Evolutionary conservation across 208 protist species (phyloP).

Genomic region (Trypanosoma boissoni): DNA sequence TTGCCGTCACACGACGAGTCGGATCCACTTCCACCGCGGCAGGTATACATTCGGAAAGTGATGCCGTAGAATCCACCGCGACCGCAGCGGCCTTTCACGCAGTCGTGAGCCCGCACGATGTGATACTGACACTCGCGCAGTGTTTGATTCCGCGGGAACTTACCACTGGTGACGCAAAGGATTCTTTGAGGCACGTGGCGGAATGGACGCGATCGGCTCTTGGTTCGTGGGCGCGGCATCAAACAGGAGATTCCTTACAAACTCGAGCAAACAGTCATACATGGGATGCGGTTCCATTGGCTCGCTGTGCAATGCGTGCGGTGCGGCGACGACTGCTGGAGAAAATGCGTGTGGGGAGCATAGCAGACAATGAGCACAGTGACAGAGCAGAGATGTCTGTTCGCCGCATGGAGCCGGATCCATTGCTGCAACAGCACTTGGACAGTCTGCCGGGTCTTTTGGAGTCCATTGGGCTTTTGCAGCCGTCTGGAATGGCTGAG

Average conservation of each 20-base stretch:
- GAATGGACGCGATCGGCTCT: slow-evolving; percentile 24
- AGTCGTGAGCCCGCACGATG: slow-evolving; percentile 54
- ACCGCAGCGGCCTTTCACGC: slow-evolving; percentile 55
- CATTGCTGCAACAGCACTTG: slow-evolving; percentile 30
- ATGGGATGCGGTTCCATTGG: slow-evolving; percentile 49
- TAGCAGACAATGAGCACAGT: neutral
- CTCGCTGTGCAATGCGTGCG: slow-evolving; percentile 47
- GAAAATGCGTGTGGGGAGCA: slow-evolving; percentile 38
- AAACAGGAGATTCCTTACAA: neutral
- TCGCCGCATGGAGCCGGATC: slow-evolving; percentile 6
- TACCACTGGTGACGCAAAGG: slow-evolving; percentile 25
- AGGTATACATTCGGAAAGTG: slow-evolving; percentile 2
- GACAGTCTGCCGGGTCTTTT: slow-evolving; percentile 11
- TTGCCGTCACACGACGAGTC: slow-evolving; percentile 58
- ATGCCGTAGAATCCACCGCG: slow-evolving; percentile 16
- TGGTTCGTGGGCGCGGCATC: slow-evolving; percentile 25
- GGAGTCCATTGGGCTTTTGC: slow-evolving; percentile 9
- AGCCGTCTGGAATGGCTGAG: neutral
- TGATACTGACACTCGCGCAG: slow-evolving; percentile 46
- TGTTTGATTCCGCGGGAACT: slow-evolving; percentile 37
- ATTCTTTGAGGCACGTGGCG: slow-evolving; percentile 22
- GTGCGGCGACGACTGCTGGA: slow-evolving; percentile 51
- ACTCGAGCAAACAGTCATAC: slow-evolving; percentile 52
- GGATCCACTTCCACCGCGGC: slow-evolving; percentile 17
- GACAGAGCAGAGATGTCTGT: too few relatives aligned